Evolutionary conservation across 805 yeast species (phyloP).

Genomic region (Jamesozyma hellenica): DNA sequence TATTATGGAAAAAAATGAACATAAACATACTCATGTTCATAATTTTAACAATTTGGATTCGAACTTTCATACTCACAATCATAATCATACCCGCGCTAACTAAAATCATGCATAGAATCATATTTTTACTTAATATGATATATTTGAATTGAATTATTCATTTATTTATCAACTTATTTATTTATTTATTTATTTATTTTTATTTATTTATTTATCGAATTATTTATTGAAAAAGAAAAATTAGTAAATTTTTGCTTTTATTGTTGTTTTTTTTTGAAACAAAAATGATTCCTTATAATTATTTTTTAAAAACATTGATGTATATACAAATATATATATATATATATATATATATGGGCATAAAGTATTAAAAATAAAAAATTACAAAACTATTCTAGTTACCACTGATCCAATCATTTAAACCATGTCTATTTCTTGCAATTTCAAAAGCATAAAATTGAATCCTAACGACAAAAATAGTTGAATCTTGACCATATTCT

Average conservation of each 20-base stretch:
- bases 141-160: no score
- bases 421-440: constrained; percentile 80
- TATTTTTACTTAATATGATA: no score
- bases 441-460: constrained; percentile 94
- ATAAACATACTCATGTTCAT: constrained; percentile 10
- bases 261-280: no score
- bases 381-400: constrained; percentile 8
- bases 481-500: constrained; percentile 74
- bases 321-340: background rate
- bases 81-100: constrained; percentile 14
- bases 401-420: constrained; percentile 77
- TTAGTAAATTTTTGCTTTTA: no score
- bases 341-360: background rate
- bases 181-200: no score
- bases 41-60: background rate
- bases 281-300: background rate
- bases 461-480: constrained; percentile 84
- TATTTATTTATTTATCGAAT: no score
- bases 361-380: background rate
- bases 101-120: background rate
- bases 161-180: no score
- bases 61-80: constrained; percentile 2
- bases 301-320: background rate
- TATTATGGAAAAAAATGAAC: constrained; percentile 12
- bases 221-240: no score